A percentile compares a stretch with the other conserved stretches of the same genome.
Conservation (phyloP, 2,329 filamentous ascomycete species). For the Neofusicoccum kwambonambiense region DNA sequence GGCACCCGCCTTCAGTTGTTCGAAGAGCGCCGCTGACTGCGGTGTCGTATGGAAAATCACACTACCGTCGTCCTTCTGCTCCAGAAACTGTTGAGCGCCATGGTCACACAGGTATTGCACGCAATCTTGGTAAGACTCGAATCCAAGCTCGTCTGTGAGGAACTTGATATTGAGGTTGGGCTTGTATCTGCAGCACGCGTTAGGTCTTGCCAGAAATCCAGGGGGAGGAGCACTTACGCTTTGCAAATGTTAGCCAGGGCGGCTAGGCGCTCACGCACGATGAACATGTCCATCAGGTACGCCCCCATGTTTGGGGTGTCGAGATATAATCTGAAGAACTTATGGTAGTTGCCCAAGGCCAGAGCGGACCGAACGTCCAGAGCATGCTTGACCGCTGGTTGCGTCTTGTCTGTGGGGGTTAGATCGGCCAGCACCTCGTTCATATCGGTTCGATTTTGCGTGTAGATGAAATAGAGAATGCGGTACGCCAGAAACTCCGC, state of each 20-base stretch:
- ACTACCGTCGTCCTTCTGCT: slow-evolving; percentile 65
- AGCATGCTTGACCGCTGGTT: slow-evolving; percentile 83
- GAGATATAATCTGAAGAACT: slow-evolving; percentile 94
- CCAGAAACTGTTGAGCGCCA: slow-evolving; percentile 70
- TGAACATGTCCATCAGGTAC: slow-evolving; percentile 99
- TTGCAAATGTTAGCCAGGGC: slow-evolving; percentile 90
- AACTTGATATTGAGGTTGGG: slow-evolving; percentile 85
- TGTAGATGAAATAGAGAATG: slow-evolving; percentile 99
- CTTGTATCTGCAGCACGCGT: slow-evolving; percentile 68
- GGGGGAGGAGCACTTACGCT: slow-evolving; percentile 64
- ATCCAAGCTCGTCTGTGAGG: slow-evolving; percentile 92
- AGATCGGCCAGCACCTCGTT: slow-evolving; percentile 98
- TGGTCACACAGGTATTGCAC: slow-evolving; percentile 86
- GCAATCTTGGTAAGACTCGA: slow-evolving; percentile 88
- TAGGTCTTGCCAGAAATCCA: neutral
- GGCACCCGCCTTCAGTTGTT: slow-evolving; percentile 68
- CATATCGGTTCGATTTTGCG: slow-evolving; percentile 95
- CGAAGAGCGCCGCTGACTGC: slow-evolving; percentile 57
- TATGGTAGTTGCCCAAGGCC: slow-evolving; percentile 94
- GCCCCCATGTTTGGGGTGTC: slow-evolving; percentile 95
- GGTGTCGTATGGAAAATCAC: slow-evolving; percentile 46
- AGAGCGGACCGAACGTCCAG: slow-evolving; percentile 86
- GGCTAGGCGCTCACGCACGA: slow-evolving; percentile 85
- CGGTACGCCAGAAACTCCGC: slow-evolving; percentile 99
- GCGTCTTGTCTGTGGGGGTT: slow-evolving; percentile 93